Conservation (phyloP, 768 basidiomycete genomes). For the Termitomyces bulborhizus region DNA sequence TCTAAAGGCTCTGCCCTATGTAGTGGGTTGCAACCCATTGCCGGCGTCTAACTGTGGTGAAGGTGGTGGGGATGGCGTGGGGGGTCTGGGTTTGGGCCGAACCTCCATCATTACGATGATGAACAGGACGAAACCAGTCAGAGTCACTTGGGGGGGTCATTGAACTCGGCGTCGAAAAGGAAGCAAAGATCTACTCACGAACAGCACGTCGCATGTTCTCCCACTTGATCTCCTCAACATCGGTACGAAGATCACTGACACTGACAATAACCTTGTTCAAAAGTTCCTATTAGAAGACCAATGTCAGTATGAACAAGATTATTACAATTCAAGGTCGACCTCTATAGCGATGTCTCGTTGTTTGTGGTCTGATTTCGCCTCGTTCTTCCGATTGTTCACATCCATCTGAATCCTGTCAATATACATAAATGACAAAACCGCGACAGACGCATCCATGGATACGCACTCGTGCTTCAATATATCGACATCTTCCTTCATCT, state of each 20-base stretch:
- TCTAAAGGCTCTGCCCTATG: slow-evolving; percentile 16
- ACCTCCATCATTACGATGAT: slow-evolving; percentile 71
- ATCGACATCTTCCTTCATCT: slow-evolving; percentile 90
- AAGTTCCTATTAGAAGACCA: slow-evolving; percentile 45
- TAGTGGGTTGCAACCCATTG: slow-evolving; percentile 27
- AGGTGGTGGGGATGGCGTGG: slow-evolving; percentile 15
- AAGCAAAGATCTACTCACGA: slow-evolving; percentile 35
- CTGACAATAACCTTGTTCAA: slow-evolving; percentile 69
- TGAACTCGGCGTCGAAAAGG: not conserved
- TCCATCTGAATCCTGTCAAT: slow-evolving; percentile 89
- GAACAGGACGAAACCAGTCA: slow-evolving; percentile 60
- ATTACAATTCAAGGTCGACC: slow-evolving; percentile 30
- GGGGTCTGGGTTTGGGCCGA: slow-evolving; percentile 33
- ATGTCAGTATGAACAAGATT: not conserved
- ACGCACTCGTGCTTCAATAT: slow-evolving; percentile 90
- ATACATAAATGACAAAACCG: not conserved
- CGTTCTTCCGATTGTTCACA: slow-evolving; percentile 88
- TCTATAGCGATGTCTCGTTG: slow-evolving; percentile 80
- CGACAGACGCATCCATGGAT: not conserved
- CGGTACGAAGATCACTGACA: slow-evolving; percentile 73
- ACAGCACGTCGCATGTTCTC: slow-evolving; percentile 84
- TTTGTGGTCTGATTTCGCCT: slow-evolving; percentile 79
- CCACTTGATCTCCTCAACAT: slow-evolving; percentile 84
- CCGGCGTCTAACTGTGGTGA: slow-evolving; percentile 25
- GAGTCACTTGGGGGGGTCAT: slow-evolving; percentile 37